Conservation (phyloP, 768 basidiomycete genomes). For the Lactarius pseudohatsudake region DNA sequence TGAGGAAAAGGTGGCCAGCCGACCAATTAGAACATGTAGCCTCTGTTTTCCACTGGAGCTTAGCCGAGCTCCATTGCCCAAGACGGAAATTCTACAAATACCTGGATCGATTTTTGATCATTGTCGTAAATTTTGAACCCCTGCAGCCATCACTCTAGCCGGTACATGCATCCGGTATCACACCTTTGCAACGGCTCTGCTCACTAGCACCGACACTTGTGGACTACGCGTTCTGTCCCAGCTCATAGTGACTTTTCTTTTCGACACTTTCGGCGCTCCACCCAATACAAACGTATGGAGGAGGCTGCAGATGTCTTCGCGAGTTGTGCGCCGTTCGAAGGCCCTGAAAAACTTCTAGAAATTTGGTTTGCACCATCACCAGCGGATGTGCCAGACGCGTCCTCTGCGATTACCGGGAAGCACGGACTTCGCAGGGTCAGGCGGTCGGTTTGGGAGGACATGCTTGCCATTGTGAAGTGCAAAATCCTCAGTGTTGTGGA, state of each 20-base stretch:
- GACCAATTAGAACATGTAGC: background rate
- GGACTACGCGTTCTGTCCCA: background rate
- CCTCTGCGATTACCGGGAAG: conserved; percentile 42
- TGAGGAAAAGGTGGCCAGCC: background rate
- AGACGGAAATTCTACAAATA: conserved; percentile 4
- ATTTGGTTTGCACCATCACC: conserved; percentile 93
- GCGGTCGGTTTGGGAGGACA: conserved; percentile 86
- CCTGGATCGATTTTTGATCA: background rate
- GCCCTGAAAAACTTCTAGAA: conserved; percentile 93
- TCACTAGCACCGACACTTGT: conserved; percentile 15
- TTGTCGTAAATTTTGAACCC: background rate
- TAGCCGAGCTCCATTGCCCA: background rate
- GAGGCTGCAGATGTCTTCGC: background rate
- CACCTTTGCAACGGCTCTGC: conserved; percentile 8
- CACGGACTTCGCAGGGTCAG: conserved; percentile 76
- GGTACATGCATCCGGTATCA: conserved; percentile 27
- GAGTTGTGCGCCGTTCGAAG: conserved; percentile 68
- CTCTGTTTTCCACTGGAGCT: background rate
- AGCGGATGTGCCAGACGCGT: conserved; percentile 52
- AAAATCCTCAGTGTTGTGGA: conserved; percentile 89
- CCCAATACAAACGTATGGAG: conserved; percentile 15
- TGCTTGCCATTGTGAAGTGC: conserved; percentile 96
- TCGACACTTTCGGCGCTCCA: background rate
- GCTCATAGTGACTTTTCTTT: background rate
- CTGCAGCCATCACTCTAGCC: background rate